Percentiles rank a stretch among this genome's conserved stretches.
Evolutionary conservation across 1,284 basidiomycete genomes (phyloP).

Genomic region (Chalciporus sp.): DNA sequence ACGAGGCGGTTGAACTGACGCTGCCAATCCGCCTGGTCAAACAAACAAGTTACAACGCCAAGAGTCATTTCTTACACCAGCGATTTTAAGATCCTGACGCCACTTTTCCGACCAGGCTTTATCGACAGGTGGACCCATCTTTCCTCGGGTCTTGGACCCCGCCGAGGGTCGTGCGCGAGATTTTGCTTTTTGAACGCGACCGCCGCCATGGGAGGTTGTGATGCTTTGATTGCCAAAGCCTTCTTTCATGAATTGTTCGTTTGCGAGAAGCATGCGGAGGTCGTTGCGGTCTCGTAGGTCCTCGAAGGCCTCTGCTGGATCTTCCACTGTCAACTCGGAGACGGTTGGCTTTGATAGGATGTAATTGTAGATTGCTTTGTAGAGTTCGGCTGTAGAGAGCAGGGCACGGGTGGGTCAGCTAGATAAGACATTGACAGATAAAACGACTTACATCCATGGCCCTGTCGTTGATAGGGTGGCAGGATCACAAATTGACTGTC

Average conservation of each 20-base stretch:
- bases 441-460: constrained; percentile 79
- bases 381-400: constrained; percentile 71
- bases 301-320: constrained; percentile 95
- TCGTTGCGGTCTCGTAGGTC: constrained; percentile 94
- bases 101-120: constrained; percentile 80
- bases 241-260: constrained; percentile 68
- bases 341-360: constrained; percentile 68
- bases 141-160: constrained; percentile 48
- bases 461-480: constrained; percentile 87
- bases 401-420: constrained; percentile 1
- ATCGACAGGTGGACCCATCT: constrained; percentile 76
- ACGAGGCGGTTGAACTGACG: constrained; percentile 91
- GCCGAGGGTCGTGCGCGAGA: constrained; percentile 40
- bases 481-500: constrained; percentile 88
- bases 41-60: not conserved
- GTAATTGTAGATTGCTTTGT: constrained; percentile 84
- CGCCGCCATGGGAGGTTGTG: constrained; percentile 46
- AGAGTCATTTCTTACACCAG: constrained; percentile 58
- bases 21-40: constrained; percentile 40
- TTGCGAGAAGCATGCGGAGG: constrained; percentile 74
- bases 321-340: constrained; percentile 93
- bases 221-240: constrained; percentile 42
- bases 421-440: not conserved
- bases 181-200: constrained; percentile 37
- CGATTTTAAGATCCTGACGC: constrained; percentile 86